These are phyloP conservation scores for Acer campestre DNA, from an alignment of 345 rosid species.

Conservation along the genomic window DNA sequence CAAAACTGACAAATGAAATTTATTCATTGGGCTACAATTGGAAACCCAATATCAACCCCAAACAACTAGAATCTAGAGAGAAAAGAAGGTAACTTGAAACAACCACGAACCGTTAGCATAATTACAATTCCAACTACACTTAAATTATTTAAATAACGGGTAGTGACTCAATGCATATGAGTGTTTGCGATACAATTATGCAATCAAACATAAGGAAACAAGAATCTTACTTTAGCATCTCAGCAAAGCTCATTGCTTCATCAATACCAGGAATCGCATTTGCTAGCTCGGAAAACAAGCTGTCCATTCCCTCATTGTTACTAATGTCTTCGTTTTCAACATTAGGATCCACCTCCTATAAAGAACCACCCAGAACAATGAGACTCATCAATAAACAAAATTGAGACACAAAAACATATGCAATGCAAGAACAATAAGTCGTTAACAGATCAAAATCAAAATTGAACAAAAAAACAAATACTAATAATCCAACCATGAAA, in stretches of 20 bases:
- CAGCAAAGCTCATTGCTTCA: slow-evolving; percentile 99
- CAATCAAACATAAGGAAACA: slow-evolving; percentile 8
- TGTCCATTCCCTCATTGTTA: slow-evolving; percentile 81
- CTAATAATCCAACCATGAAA: not conserved
- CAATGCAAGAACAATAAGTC: not conserved
- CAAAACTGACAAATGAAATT: not conserved
- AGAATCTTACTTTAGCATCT: slow-evolving; percentile 82
- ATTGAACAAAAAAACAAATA: not conserved
- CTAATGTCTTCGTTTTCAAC: slow-evolving; percentile 83
- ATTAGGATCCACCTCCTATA: slow-evolving; percentile 96
- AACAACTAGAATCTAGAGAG: not conserved
- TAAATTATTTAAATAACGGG: not conserved
- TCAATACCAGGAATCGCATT: slow-evolving; percentile 99
- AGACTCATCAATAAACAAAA: not conserved
- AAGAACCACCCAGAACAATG: slow-evolving; percentile 7
- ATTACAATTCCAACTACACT: slow-evolving; percentile 3
- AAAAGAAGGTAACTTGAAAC: not conserved
- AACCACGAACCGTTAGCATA: not conserved
- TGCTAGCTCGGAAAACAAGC: slow-evolving; percentile 85
- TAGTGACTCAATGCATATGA: not conserved
- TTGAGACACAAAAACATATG: not conserved
- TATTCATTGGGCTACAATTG: not conserved
- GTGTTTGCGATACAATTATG: not conserved
- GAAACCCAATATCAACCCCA: slow-evolving; percentile 1
- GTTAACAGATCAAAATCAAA: slow-evolving; percentile 4